Evolutionary conservation across 176 grass and related monocot genomes (phyloP), one percentile per base, ranked within the genome.

Genomic region (Echinochloa phyllopogon): DNA sequence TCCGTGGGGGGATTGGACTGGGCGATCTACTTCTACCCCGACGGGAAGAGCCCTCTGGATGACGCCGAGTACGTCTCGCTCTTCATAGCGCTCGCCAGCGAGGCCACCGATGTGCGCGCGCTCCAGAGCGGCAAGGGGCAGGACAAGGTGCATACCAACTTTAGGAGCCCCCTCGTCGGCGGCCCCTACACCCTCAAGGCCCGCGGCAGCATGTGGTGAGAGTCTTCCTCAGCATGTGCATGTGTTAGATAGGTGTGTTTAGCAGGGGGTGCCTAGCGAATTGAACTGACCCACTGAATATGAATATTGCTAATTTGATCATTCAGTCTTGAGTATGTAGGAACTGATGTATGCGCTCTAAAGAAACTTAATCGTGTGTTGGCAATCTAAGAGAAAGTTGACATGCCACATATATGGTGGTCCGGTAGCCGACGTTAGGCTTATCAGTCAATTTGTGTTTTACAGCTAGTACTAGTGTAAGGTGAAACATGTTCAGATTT

Each of bases 21-120:
- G 95, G 92, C 95, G 14, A 91, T 98, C 21, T 98, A 98, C 75
- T 98, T 98, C 86, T 98, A 98, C 87, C 95, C 95, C 21, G 95
- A 98, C 56, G 95, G 95, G 60, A 98, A 98, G 92, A 98, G 92
- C 80, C 68, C 82, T 2, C 92, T 94, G 88, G 95, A 98, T 67
- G 91, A 83, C 47, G 92, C 90, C 3, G 39, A 84, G 0, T 98
- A 98, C 45, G 95, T 98, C 13, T 98, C 95, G n/a, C 82, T 98
- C 43, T 98, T 98, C 88, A 98, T 98, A 39, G 95, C 95, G 17
- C 90, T 98, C 3, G 92, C 92, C n/a, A 93, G 90, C 79, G 95
- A 98, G 78, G 95, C 92, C 58, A 87, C 95, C n/a, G 95, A 98
- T 77, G 92, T 98, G 70, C 86, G 95, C 78, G 95, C 95, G 8